Conservation (phyloP, 345 rosid genomes). For the Acer saccharum region DNA sequence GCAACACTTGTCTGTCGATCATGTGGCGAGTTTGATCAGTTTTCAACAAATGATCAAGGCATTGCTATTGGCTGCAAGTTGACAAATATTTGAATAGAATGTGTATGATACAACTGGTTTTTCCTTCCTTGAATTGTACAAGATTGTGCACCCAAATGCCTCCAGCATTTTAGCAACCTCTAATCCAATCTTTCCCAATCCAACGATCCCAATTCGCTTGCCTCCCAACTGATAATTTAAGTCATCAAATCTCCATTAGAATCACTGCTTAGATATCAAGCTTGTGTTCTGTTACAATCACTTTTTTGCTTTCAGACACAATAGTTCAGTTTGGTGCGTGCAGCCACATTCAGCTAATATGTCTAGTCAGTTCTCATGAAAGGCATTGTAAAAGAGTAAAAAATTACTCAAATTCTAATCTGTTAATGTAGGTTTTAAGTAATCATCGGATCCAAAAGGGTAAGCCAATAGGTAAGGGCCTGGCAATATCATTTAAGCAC, state of each 20-base stretch:
- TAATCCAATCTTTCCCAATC: slow-evolving; percentile 48
- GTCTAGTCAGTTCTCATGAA: too few relatives aligned
- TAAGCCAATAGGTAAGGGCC: too few relatives aligned
- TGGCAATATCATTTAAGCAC: too few relatives aligned
- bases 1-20: slow-evolving; percentile 44
- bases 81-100: slow-evolving; percentile 32
- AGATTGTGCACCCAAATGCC: slow-evolving; percentile 46
- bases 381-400: too few relatives aligned
- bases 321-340: not conserved
- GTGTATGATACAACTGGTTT: slow-evolving; percentile 35
- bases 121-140: slow-evolving; percentile 41
- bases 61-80: slow-evolving; percentile 42
- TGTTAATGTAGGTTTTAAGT: not conserved
- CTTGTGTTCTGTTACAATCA: too few relatives aligned
- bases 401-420: too few relatives aligned
- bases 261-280: not conserved
- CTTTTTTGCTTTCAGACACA: not conserved
- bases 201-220: slow-evolving; percentile 52
- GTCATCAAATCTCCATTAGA: not conserved
- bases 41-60: slow-evolving; percentile 44
- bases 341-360: not conserved
- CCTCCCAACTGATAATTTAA: slow-evolving; percentile 39
- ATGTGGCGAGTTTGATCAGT: slow-evolving; percentile 44
- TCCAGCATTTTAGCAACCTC: slow-evolving; percentile 42
- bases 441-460: too few relatives aligned